Evolutionary conservation across 83 land plant species (phyloP).

Genomic region (Diphasiastrum complanatum): DNA sequence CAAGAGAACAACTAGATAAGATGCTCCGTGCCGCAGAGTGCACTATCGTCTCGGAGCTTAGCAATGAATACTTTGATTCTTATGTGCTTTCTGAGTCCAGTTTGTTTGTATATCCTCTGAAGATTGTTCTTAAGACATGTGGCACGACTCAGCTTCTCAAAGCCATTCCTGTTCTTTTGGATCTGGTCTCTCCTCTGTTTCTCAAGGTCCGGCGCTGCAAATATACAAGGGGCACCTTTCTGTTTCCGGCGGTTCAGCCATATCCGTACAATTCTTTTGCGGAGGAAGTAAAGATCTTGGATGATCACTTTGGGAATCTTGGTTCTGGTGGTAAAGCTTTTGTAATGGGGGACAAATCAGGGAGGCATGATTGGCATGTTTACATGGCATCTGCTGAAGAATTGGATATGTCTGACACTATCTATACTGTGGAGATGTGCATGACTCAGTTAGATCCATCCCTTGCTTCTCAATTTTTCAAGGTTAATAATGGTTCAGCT

Average conservation of each 20-base stretch:
- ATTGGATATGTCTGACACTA: background rate
- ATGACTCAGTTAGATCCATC: slow-evolving; percentile 65
- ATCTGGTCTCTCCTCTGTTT: no score
- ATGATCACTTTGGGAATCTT: slow-evolving; percentile 36
- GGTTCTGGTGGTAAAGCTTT: slow-evolving; percentile 45
- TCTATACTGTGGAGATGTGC: slow-evolving; percentile 68
- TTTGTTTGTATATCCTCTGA: no score
- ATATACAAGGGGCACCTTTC: slow-evolving; percentile 80
- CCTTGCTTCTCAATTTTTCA: slow-evolving; percentile 47
- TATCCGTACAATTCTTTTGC: slow-evolving; percentile 65
- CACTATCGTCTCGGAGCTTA: no score
- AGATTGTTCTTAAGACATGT: no score
- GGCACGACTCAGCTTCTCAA: no score
- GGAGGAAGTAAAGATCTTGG: slow-evolving; percentile 61
- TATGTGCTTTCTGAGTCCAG: no score
- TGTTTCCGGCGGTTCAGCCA: slow-evolving; percentile 77
- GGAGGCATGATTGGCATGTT: slow-evolving; percentile 62
- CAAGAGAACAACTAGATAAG: no score
- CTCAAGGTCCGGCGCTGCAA: no score
- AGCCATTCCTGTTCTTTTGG: no score
- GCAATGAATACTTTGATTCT: no score
- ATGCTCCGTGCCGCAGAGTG: no score
- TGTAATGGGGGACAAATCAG: slow-evolving; percentile 42
- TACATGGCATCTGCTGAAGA: slow-evolving; percentile 43
- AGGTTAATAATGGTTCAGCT: slow-evolving; percentile 26